Base-by-base conservation (phyloP, 495 filamentous ascomycete species). In the Penicillium malachiteum region DNA sequence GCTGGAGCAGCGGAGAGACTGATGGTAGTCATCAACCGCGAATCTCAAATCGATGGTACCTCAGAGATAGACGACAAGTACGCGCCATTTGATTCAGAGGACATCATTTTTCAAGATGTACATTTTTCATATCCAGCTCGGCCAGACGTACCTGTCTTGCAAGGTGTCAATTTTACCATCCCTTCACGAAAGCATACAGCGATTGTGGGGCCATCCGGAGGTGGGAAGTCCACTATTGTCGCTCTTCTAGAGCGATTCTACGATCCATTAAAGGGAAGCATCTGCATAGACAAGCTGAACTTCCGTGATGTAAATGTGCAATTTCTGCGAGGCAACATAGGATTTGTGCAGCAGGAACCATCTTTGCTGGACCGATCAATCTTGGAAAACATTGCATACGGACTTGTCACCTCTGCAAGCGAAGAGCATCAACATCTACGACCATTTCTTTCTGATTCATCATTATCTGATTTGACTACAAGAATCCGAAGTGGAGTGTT, bases 131-230 rank as follows among this genome's bases (percentile, higher is more conserved):
- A 90, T 53, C 84, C 87, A 0, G 77, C 83, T 31, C 72, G 87
- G 42, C 77, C 83, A 3, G 78, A 84, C 31, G 65, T 82, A 8
- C 81, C 78, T 14, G 75, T 88, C 1, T 54, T 74, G 32, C 54
- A 67, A 30, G 68, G 80, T 17, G 58, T 86, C 9, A 71, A 71
- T 41, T 62, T 87, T 12, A 62, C 63, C 0, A 78, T 89, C 30
- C 75, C 78, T n/a, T 72, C 81, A 3, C 78, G 78, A 14, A 80
- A 84, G 56, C 72, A 77, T 45, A 86, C 86, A 0, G 86, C 84
- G 0, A 80, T 90, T 43, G 84, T 90, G 1, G 87, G 87, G 1
- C 68, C 82, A 4, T 87, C 85, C n/a, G 87, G 87, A 2, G 81
- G 81, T 49, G 87, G 87, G 3, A 90, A 90, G 60, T 87, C 84